Conservation (phyloP, 2,329 filamentous ascomycete genomes). For the Alternaria rosae region DNA sequence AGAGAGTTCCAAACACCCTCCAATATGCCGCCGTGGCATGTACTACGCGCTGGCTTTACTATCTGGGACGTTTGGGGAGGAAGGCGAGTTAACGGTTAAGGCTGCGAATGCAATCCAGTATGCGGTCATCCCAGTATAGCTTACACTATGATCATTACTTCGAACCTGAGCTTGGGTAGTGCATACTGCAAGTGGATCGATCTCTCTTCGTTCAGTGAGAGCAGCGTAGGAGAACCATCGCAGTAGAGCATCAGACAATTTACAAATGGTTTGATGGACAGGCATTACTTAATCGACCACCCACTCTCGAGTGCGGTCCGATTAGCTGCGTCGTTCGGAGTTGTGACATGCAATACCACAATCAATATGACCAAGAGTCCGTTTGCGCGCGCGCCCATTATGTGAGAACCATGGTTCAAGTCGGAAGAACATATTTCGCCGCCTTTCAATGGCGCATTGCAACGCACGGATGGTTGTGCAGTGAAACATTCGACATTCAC, state of each 20-base stretch:
- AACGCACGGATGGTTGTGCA: not conserved
- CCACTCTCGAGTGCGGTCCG: not conserved
- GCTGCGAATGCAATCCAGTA: too few species aligned
- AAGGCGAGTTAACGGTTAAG: too few species aligned
- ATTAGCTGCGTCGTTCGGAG: not conserved
- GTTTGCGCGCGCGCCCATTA: not conserved
- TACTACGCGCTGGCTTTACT: not conserved
- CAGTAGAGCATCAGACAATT: too few species aligned
- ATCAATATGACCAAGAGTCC: not conserved
- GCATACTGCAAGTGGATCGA: too few species aligned
- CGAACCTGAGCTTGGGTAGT: too few species aligned
- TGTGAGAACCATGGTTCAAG: not conserved
- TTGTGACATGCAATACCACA: not conserved
- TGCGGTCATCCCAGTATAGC: too few species aligned
- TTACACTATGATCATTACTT: too few species aligned
- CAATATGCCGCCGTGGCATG: not conserved
- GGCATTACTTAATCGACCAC: not conserved
- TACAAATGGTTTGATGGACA: too few species aligned
- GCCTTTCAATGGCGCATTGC: not conserved
- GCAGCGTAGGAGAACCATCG: too few species aligned
- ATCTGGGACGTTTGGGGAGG: too few species aligned
- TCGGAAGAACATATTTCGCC: not conserved
- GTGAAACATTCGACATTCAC: not conserved
- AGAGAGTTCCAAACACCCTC: not conserved
- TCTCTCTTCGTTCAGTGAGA: too few species aligned